A percentile compares a stretch with the other conserved stretches of the same genome.
Conservation (phyloP, 768 basidiomycete species). For the Suillus alpinus region DNA sequence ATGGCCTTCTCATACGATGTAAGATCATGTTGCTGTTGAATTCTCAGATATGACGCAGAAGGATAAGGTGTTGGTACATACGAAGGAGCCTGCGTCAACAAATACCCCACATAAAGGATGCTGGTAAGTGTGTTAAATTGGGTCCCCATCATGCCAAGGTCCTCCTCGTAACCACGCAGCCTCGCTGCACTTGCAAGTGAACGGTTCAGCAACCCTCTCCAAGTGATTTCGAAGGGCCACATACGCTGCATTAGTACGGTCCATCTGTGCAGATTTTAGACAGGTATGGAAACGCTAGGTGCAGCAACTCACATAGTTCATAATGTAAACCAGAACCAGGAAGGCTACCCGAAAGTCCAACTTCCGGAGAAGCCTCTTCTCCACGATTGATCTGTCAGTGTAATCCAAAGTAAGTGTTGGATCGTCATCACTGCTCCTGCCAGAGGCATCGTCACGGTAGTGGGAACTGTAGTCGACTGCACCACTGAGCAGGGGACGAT, state of each 20-base stretch:
- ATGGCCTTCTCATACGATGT: constrained; percentile 61
- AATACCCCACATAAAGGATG: constrained; percentile 67
- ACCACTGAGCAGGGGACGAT: neutral
- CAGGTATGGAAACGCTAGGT: neutral
- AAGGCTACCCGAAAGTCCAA: constrained; percentile 43
- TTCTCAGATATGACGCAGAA: neutral
- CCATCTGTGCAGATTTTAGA: constrained; percentile 40
- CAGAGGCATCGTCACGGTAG: neutral
- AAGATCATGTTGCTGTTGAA: constrained; percentile 62
- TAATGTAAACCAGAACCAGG: constrained; percentile 43
- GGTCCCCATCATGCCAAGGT: constrained; percentile 55
- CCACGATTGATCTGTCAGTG: constrained; percentile 35
- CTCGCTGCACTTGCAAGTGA: constrained; percentile 55
- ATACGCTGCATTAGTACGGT: constrained; percentile 66
- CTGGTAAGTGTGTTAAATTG: constrained; percentile 68
- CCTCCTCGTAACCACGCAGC: constrained; percentile 63
- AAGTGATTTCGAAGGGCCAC: constrained; percentile 11
- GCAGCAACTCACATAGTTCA: constrained; percentile 40
- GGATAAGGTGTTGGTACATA: constrained; percentile 28
- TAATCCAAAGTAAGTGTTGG: neutral
- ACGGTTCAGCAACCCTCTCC: neutral
- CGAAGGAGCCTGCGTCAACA: constrained; percentile 74
- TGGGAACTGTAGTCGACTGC: neutral
- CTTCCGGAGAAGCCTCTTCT: constrained; percentile 42
- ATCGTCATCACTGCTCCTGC: neutral